Base-by-base conservation (phyloP, 805 yeast genomes). In the Yamadazyma endophytica region DNA sequence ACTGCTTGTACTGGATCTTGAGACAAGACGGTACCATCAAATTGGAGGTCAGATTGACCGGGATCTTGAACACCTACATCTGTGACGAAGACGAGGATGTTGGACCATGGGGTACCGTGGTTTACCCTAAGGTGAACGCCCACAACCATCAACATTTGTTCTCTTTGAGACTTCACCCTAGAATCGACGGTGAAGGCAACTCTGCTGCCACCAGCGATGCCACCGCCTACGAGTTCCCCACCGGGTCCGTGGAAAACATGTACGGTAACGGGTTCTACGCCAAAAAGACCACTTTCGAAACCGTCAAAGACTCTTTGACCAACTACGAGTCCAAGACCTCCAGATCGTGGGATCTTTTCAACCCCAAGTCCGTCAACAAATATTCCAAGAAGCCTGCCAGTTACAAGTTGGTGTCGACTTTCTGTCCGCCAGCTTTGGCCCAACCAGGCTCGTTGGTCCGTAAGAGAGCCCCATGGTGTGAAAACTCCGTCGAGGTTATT, bases 61-160 rank as follows among this genome's bases (percentile, higher is more conserved):
- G 94, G 62, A 83, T 84, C 42, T 69, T 83, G 62, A 83, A 82
- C 70, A 83, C 94, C 15, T 80, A 68, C 54, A 56, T 75, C 36
- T 65, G 80, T 41, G 77, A 65, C 35, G 80, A 77, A 37, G 80
- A 68, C 45, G 92, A 82, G 57, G 75, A 69, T 26, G 52, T 73
- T 42, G 82, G 80, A 14, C 86, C 85, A 47, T 83, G 83, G 81
- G 94, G 90, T 37, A 80, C 90, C 19, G 68, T 70, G 46, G 90
- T 83, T 32, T 82, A 82, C 56, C 92, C 92, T 37, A 73, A 75
- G 43, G 85, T 79, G 34, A 81, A 81, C 50, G 94, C 94, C 24
- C 90, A 83, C 64, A 82, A 83, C 59, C 94, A 83, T 62, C 94
- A 84, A 70, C 92, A 83, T 63, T 61, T 83, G 63, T 83, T 83